Percentiles rank a stretch among this genome's conserved stretches.
Evolutionary conservation across 208 protist species (phyloP).

Genomic region (Leishmania guyanensis): DNA sequence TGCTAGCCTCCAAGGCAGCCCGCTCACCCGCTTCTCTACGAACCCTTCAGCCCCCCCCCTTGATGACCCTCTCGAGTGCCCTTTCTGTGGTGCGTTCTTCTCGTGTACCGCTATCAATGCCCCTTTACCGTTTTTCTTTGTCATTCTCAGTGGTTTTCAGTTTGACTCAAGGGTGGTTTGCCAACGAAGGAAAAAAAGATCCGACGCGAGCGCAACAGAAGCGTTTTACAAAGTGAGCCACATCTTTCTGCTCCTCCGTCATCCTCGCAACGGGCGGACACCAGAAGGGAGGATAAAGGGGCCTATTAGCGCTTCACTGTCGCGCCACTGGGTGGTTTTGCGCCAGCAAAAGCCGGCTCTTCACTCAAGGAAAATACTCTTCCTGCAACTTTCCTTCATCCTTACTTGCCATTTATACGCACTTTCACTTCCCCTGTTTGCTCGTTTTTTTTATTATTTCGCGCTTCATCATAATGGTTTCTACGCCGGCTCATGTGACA

Average conservation of each 20-base stretch:
- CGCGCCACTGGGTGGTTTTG: not conserved
- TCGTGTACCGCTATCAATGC: slow-evolving; percentile 1
- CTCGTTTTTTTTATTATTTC: not conserved
- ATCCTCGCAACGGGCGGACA: not conserved
- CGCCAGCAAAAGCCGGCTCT: not conserved
- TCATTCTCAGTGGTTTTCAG: slow-evolving; percentile 2
- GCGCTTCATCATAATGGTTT: not conserved
- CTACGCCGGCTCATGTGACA: not conserved
- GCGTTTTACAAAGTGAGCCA: not conserved
- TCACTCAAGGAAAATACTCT: not conserved
- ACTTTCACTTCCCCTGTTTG: not conserved
- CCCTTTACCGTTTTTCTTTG: slow-evolving; percentile 14
- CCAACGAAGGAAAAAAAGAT: not conserved
- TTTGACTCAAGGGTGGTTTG: not conserved
- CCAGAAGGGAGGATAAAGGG: not conserved
- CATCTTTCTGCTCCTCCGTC: not conserved
- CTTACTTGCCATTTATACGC: not conserved
- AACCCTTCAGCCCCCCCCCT: not conserved
- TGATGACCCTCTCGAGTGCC: not conserved
- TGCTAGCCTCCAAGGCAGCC: not conserved
- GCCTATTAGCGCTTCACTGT: not conserved
- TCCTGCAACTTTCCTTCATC: too few species aligned
- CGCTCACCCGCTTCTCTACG: not conserved
- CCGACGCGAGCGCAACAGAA: not conserved
- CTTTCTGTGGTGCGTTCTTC: slow-evolving; percentile 18